phyloP scores from a whole-genome alignment of 495 filamentous ascomycete species.

The Pseudotulostoma volvatum region DNA sequence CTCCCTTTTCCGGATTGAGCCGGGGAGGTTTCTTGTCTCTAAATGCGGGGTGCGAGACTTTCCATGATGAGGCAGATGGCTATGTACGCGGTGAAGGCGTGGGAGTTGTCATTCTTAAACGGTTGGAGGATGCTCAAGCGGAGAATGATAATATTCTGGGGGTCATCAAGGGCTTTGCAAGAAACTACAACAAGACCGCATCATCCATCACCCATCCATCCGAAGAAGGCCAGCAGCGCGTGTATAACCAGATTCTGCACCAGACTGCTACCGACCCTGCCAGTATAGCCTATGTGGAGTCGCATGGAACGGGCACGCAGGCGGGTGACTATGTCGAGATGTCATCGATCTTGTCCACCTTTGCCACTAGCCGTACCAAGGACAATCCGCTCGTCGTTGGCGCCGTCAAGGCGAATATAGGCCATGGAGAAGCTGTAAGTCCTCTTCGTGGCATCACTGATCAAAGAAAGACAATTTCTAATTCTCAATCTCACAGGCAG shows the following conservation, averaged over 20 bases:
- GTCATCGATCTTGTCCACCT: slow-evolving; percentile 33
- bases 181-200: slow-evolving; percentile 26
- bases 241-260: slow-evolving; percentile 24
- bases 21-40: slow-evolving; percentile 28
- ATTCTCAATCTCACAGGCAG: too few relatives aligned
- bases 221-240: slow-evolving; percentile 24
- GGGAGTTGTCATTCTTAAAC: slow-evolving; percentile 29
- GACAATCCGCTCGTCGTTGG: slow-evolving; percentile 12
- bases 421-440: slow-evolving; percentile 13
- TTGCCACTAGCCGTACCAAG: slow-evolving; percentile 31
- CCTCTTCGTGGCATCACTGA: background rate
- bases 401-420: slow-evolving; percentile 24
- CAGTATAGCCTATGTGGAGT: slow-evolving; percentile 29
- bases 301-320: slow-evolving; percentile 33
- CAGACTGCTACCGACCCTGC: slow-evolving; percentile 23
- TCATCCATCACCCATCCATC: slow-evolving; percentile 25
- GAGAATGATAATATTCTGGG: slow-evolving; percentile 34
- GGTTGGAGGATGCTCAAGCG: slow-evolving; percentile 29
- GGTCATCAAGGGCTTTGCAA: slow-evolving; percentile 24
- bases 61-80: slow-evolving; percentile 31
- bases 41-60: slow-evolving; percentile 27
- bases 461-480: background rate
- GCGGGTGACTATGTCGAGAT: slow-evolving; percentile 29
- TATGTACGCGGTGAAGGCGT: slow-evolving; percentile 33
- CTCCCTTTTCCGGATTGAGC: slow-evolving; percentile 19